Conservation (phyloP, 768 basidiomycete species). For the Phanerodontia chrysosporium region DNA sequence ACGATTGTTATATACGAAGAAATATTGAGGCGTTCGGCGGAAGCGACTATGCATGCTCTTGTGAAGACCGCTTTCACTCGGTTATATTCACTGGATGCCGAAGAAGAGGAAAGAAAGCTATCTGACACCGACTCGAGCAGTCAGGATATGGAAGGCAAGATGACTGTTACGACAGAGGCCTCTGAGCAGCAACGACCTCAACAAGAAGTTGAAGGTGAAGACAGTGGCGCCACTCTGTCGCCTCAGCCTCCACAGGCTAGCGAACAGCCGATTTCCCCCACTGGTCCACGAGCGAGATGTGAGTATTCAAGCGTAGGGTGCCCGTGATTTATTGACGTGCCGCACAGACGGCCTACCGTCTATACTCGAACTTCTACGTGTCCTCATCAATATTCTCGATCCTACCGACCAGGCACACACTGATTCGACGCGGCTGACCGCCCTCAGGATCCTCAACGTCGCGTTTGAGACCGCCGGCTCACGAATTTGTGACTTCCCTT, state of each 20-base stretch:
- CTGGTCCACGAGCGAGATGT: slow-evolving; percentile 4
- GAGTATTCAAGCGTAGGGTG: no score
- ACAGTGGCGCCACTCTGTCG: background rate
- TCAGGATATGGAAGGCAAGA: slow-evolving; percentile 52
- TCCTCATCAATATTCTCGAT: slow-evolving; percentile 92
- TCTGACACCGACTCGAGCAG: slow-evolving; percentile 44
- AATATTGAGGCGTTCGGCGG: slow-evolving; percentile 81
- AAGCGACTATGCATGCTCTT: slow-evolving; percentile 84
- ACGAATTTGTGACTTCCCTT: slow-evolving; percentile 72
- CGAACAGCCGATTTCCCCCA: background rate
- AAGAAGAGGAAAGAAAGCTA: slow-evolving; percentile 64
- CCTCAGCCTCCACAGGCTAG: background rate
- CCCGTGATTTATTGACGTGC: no score
- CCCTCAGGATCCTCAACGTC: slow-evolving; percentile 81
- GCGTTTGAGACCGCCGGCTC: slow-evolving; percentile 83
- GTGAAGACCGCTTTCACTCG: slow-evolving; percentile 79
- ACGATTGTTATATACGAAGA: slow-evolving; percentile 42
- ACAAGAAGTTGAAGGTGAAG: background rate
- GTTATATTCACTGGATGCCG: slow-evolving; percentile 63
- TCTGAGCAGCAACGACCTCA: background rate
- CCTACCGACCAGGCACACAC: slow-evolving; percentile 94
- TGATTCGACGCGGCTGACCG: slow-evolving; percentile 88
- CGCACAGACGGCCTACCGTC: slow-evolving; percentile 92
- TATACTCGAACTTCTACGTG: slow-evolving; percentile 86
- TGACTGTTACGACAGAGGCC: slow-evolving; percentile 48